phyloP scores from a whole-genome alignment of 2,329 filamentous ascomycete species.

The Aspergillus viridinutans region DNA sequence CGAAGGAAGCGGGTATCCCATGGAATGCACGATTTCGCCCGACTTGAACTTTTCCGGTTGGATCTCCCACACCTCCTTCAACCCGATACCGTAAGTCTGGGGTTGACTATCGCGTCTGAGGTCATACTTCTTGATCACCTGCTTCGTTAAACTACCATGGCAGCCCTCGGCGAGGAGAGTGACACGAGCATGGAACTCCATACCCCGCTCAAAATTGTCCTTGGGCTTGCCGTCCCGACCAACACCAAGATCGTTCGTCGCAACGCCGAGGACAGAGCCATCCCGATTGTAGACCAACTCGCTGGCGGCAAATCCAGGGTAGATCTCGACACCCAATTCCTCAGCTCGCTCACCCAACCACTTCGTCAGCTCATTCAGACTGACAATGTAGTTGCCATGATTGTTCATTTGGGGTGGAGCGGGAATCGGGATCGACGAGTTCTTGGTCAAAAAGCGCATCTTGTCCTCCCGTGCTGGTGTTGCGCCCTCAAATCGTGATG shows the following conservation, averaged over 20 bases:
- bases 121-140: constrained; percentile 91
- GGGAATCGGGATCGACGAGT: constrained; percentile 71
- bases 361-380: constrained; percentile 88
- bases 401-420: constrained; percentile 97
- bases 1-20: constrained; percentile 84
- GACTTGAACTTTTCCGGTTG: constrained; percentile 86
- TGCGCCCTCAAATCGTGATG: constrained; percentile 77
- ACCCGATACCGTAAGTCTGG: constrained; percentile 89
- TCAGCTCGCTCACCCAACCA: constrained; percentile 97
- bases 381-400: constrained; percentile 95
- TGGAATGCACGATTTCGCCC: constrained; percentile 78
- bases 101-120: constrained; percentile 82
- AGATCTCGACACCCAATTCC: constrained; percentile 91
- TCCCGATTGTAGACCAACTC: constrained; percentile 85
- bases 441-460: constrained; percentile 93
- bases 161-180: constrained; percentile 94
- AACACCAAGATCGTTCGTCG: constrained; percentile 91
- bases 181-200: constrained; percentile 93
- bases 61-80: constrained; percentile 98
- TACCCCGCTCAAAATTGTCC: constrained; percentile 88
- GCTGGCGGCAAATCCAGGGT: constrained; percentile 90
- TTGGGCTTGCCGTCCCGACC: constrained; percentile 78
- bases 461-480: constrained; percentile 79
- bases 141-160: constrained; percentile 91
- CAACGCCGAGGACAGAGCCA: constrained; percentile 87